Percentiles rank a stretch among this genome's conserved stretches.
These are phyloP conservation scores for Macrophomina phaseolina DNA, from an alignment of 2,329 filamentous ascomycete species.

Conservation along the genomic window DNA sequence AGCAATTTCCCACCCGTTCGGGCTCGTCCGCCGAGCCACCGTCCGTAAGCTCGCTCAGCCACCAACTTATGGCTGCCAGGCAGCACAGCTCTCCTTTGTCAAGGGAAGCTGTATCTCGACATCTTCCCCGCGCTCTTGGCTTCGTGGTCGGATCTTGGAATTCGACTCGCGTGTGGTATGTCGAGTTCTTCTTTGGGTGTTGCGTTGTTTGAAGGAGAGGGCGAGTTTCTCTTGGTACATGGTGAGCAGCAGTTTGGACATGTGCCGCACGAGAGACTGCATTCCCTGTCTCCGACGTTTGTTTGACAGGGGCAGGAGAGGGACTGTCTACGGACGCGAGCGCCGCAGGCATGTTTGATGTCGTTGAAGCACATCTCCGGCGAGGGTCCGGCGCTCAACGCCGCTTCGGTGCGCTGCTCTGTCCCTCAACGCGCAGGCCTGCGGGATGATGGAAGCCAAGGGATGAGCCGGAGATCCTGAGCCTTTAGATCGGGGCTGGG, in stretches of 20 bases:
- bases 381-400: neutral
- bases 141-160: neutral
- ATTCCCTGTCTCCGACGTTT: constrained; percentile 25
- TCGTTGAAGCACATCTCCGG: constrained; percentile 24
- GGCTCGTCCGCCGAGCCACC: neutral
- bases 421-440: neutral
- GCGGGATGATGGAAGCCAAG: neutral
- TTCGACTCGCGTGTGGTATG: neutral
- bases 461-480: neutral
- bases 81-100: neutral
- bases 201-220: neutral
- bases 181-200: constrained; percentile 3
- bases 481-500: neutral
- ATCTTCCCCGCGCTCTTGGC: constrained; percentile 17
- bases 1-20: neutral
- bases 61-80: neutral
- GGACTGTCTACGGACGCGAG: constrained; percentile 20
- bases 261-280: constrained; percentile 25
- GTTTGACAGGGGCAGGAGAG: constrained; percentile 22
- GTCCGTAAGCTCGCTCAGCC: neutral
- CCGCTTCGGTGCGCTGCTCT: neutral
- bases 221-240: neutral
- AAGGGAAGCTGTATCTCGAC: constrained; percentile 20
- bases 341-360: constrained; percentile 23
- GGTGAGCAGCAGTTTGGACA: constrained; percentile 10